Evolutionary conservation across 768 basidiomycete species (phyloP), one percentile per base, ranked within the genome.

Genomic region (Leccinum rimulosum): DNA sequence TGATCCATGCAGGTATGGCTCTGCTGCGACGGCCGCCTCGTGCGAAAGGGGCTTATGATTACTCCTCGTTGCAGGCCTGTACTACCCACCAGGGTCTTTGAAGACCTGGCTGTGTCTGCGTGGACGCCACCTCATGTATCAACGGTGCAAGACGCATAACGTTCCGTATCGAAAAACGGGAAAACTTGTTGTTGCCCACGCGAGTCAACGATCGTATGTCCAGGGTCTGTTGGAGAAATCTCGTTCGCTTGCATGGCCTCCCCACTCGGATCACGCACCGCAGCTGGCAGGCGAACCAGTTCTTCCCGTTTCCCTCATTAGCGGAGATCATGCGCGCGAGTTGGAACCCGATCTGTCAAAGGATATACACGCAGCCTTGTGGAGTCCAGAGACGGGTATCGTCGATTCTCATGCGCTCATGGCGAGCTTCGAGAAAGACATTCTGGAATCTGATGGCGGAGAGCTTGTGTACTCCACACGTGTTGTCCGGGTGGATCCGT

Each of bases 311-410:
- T 73, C 79, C 59, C 81, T 97, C 53, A 77, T 99, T 36, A 80
- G 77, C 14, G 86, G 86, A 8, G 79, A 83, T 12, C 79, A 88
- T 67, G 89, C 88, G 3, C 82, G 82, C 54, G 79, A 82, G 54
- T 73, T 95, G 65, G 95, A 97, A 73, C 96, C 96, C 0, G 84
- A 90, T 66, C 75, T 99, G n/a, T 86, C 88, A 0, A 63, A 70
- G 8, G 77, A 86, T 48, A 91, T 98, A 56, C 75, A 78, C 0
- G 80, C 79, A 9, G 93, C 94, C 3, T 72, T 99, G 30, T 87
- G 86, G 81, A 91, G 87, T 56, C 88, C 91, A 9, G 84, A 87
- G 66, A 95, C 95, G 1, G 97, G 97, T 2, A 95, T 98, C 61
- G 73, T 98, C 0, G 89, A 95, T 72, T 91, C 92, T 0, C 93